Evolutionary conservation across 2,329 filamentous ascomycete species (phyloP).

Genomic region (Dothistroma septosporum): DNA sequence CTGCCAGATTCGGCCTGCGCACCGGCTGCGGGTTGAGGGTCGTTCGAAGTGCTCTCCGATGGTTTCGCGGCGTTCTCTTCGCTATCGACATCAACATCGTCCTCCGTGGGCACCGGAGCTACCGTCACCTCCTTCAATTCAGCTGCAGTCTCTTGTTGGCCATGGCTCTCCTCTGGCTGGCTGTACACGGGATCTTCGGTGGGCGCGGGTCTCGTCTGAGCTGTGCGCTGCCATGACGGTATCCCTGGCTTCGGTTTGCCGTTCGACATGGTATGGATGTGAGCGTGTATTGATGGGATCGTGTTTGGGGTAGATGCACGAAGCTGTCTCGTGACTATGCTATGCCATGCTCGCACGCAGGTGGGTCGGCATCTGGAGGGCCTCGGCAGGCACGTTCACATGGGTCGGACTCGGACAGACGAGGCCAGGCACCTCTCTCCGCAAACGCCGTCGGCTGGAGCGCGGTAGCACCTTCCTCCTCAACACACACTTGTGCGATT

Average conservation of each 20-base stretch:
- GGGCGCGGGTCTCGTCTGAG: slow-evolving; percentile 11
- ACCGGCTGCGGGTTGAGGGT: neutral
- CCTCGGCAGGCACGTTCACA: neutral
- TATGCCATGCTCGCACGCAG: neutral
- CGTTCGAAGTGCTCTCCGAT: neutral
- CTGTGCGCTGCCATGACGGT: slow-evolving; percentile 35
- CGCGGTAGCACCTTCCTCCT: neutral
- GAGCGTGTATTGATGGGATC: neutral
- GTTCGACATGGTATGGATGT: slow-evolving; percentile 29
- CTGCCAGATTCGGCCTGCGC: slow-evolving; percentile 5
- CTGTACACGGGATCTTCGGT: slow-evolving; percentile 21
- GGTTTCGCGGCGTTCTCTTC: neutral
- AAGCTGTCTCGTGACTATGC: neutral
- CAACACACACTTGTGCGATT: neutral
- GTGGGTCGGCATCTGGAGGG: neutral
- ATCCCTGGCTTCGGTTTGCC: slow-evolving; percentile 28
- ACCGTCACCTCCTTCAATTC: slow-evolving; percentile 5
- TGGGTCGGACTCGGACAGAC: neutral
- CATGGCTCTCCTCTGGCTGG: slow-evolving; percentile 12
- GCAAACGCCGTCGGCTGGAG: neutral
- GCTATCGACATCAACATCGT: neutral
- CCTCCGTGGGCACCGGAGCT: slow-evolving; percentile 5
- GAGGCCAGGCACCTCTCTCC: neutral
- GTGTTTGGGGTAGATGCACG: neutral
- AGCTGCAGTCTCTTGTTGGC: neutral